Evolutionary conservation across 2,329 filamentous ascomycete genomes (phyloP), one percentile per base, ranked within the genome.

Genomic region (Fusarium protoensiforme): DNA sequence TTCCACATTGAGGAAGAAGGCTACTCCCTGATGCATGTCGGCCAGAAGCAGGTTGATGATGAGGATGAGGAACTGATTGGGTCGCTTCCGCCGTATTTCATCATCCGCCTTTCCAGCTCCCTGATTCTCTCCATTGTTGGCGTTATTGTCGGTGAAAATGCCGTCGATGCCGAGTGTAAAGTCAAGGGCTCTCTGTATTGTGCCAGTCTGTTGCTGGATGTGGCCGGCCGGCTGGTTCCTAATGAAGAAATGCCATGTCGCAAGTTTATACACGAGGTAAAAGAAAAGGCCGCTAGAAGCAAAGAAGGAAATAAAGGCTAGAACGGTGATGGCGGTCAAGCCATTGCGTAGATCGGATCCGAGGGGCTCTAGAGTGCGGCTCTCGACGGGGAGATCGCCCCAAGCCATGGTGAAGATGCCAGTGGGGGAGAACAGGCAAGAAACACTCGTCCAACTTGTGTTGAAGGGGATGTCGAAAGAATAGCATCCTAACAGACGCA

Each of bases 11-110:
- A 93, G 83, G 48, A 92, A 75, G 77, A 93, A 94, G 5, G 90
- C 89, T 1, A 89, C 79, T 9, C 89, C 86, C 76, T 93, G 92
- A 75, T 92, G 89, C 64, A 92, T 86, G 74, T 94, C 92, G 67
- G 92, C 91, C 24, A 92, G 81, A 7, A 94, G 83, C 0, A 94
- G 86, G 78, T 93, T 93, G 78, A 92, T 89, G 66, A 93, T 91
- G 6, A 94, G 84, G 0, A 93, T 84, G 31, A 93, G 85, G 76
- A 93, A 92, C 79, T 93, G 92, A 72, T 93, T 93, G 0, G 86
- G 86, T 7, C 84, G 82, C 22, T 83, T 80, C 14, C 77, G 75
- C n/a, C 69, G 53, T 33, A 70, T 67, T 36, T 80, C 66, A 11
- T 29, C 36, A 20, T 46, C 48, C 14, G 48, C 63, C 1, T 43